Evolutionary conservation across 2,329 filamentous ascomycete genomes (phyloP).

Genomic region (Talaromyces funiculosus): DNA sequence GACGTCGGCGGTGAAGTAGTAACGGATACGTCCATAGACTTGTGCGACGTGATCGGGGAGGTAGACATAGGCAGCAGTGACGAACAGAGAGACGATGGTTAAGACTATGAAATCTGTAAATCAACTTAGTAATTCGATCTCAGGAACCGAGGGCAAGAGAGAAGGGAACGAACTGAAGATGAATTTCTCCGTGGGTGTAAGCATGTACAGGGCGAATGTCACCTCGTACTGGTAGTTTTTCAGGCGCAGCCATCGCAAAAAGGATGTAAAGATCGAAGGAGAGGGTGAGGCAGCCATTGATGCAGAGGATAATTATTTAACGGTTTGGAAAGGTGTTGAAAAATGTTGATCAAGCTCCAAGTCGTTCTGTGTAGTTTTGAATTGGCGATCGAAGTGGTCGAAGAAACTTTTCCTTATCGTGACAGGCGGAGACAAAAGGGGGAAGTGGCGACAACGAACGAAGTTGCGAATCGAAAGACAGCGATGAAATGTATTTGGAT

Average conservation of each 20-base stretch:
- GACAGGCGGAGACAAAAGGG: neutral
- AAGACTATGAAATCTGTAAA: conserved; percentile 81
- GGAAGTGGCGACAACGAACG: neutral
- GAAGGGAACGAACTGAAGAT: conserved; percentile 71
- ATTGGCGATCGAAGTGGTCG: neutral
- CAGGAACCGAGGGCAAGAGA: neutral
- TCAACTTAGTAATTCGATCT: neutral
- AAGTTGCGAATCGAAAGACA: neutral
- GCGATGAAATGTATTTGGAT: neutral
- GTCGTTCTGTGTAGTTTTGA: neutral
- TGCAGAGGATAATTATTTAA: neutral
- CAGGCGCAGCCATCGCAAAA: conserved; percentile 81
- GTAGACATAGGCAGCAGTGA: conserved; percentile 84
- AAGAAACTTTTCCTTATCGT: neutral
- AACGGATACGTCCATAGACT: conserved; percentile 80
- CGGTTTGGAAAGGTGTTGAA: too few relatives aligned
- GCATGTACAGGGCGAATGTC: conserved; percentile 94
- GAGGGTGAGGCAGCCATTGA: conserved; percentile 14
- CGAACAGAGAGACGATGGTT: conserved; percentile 77
- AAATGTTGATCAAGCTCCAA: neutral
- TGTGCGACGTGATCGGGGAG: conserved; percentile 84
- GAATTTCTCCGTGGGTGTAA: conserved; percentile 92
- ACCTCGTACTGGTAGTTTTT: conserved; percentile 99
- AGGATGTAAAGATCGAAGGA: conserved; percentile 39
- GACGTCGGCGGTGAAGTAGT: conserved; percentile 82